These are phyloP conservation scores for Coemansia sp. DNA, from an alignment of 192 early-diverging fungal species.

Conservation along the genomic window DNA sequence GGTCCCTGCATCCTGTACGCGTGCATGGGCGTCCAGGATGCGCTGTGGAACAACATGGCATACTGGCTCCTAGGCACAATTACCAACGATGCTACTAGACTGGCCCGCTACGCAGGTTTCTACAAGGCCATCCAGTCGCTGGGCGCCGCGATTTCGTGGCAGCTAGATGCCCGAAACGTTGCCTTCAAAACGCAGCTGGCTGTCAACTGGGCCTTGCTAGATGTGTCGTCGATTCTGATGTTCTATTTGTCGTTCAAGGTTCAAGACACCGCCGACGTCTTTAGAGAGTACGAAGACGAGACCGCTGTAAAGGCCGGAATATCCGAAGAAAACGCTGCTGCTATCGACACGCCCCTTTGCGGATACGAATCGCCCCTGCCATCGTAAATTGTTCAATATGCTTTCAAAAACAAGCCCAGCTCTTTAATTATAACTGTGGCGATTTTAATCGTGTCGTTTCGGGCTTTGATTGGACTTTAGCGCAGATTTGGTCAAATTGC, in stretches of 20 bases:
- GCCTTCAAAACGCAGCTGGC: slow-evolving; percentile 11
- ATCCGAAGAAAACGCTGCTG: neutral
- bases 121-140: slow-evolving; percentile 81
- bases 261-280: neutral
- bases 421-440: no score
- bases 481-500: no score
- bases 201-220: slow-evolving; percentile 14
- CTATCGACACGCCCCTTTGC: neutral
- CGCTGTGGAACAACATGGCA: slow-evolving; percentile 68
- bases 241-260: slow-evolving; percentile 10
- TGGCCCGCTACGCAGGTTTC: slow-evolving; percentile 70
- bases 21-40: slow-evolving; percentile 69
- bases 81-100: slow-evolving; percentile 66
- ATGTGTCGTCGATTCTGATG: slow-evolving; percentile 8
- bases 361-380: neutral
- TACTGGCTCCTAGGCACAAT: slow-evolving; percentile 85
- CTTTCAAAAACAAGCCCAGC: neutral
- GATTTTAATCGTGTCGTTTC: no score
- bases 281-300: neutral
- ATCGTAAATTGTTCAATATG: neutral
- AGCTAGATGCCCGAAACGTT: slow-evolving; percentile 11
- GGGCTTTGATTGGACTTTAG: no score
- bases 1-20: slow-evolving; percentile 65
- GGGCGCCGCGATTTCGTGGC: slow-evolving; percentile 63
- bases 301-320: neutral